These are phyloP conservation scores for Orbilia oligospora DNA, from an alignment of 2,329 filamentous ascomycete genomes.

Conservation along the genomic window DNA sequence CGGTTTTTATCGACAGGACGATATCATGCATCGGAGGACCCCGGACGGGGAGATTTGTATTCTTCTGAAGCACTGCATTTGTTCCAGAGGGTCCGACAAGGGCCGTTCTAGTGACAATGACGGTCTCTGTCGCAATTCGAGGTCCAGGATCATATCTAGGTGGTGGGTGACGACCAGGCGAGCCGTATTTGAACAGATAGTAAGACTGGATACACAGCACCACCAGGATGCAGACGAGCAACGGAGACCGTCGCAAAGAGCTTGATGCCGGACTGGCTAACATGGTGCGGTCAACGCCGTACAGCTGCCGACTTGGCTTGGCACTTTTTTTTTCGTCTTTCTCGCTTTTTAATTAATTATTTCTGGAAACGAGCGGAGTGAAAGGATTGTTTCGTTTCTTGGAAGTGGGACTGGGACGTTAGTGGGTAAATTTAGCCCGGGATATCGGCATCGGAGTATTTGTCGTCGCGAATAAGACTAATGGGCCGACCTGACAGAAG, in stretches of 20 bases:
- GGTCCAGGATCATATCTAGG: background rate
- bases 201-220: constrained; percentile 55
- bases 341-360: background rate
- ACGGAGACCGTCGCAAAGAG: constrained; percentile 53
- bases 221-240: constrained; percentile 52
- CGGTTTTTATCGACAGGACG: constrained; percentile 59
- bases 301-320: constrained; percentile 15
- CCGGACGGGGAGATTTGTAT: constrained; percentile 24
- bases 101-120: constrained; percentile 50
- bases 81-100: constrained; percentile 41
- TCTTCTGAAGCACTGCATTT: constrained; percentile 33
- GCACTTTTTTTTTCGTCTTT: background rate
- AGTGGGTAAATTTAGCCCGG: constrained; percentile 37
- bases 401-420: background rate
- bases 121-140: constrained; percentile 16
- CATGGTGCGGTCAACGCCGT: constrained; percentile 39
- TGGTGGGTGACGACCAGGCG: constrained; percentile 10
- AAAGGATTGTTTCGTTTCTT: constrained; percentile 26
- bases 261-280: constrained; percentile 44
- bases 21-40: constrained; percentile 45
- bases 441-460: constrained; percentile 43
- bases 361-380: constrained; percentile 7
- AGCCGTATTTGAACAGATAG: constrained; percentile 55
- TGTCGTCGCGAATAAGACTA: background rate
- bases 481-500: background rate